These are phyloP conservation scores for Aureobasidium sp. DNA, from an alignment of 2,329 filamentous ascomycete species.

Conservation along the genomic window DNA sequence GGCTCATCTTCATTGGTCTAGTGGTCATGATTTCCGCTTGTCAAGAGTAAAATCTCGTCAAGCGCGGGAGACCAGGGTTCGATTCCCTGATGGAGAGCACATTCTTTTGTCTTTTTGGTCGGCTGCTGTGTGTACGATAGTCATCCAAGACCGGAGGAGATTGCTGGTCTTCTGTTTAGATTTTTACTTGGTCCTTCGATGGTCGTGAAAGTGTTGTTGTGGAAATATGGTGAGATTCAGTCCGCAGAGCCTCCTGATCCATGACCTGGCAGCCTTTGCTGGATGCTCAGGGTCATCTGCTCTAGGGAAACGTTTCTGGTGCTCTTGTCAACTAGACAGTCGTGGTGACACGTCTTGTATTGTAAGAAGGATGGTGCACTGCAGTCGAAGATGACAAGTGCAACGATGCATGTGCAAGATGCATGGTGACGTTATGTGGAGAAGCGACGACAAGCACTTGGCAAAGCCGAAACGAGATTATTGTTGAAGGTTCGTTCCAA, in stretches of 20 bases:
- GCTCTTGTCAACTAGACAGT: neutral
- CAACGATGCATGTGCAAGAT: neutral
- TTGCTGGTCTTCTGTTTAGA: neutral
- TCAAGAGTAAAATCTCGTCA: conserved; percentile 10
- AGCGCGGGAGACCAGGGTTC: conserved; percentile 26
- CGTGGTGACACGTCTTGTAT: conserved; percentile 12
- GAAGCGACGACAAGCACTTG: conserved; percentile 5
- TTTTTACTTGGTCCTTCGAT: neutral
- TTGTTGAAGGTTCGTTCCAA: neutral
- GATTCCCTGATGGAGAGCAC: conserved; percentile 19
- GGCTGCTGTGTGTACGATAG: no score
- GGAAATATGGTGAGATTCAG: neutral
- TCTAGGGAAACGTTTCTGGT: neutral
- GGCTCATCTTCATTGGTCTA: conserved; percentile 7
- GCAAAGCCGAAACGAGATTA: conserved; percentile 1
- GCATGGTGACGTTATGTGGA: conserved; percentile 1
- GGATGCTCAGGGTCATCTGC: neutral
- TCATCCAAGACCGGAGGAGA: neutral
- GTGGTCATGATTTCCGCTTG: conserved; percentile 13
- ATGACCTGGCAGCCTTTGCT: neutral
- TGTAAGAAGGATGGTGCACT: neutral
- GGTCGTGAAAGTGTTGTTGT: neutral
- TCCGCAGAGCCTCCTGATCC: neutral
- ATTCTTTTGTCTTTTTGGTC: neutral
- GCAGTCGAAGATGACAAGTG: neutral